phyloP scores from a whole-genome alignment of 805 yeast genomes.

The Kuraishia hungarica region DNA sequence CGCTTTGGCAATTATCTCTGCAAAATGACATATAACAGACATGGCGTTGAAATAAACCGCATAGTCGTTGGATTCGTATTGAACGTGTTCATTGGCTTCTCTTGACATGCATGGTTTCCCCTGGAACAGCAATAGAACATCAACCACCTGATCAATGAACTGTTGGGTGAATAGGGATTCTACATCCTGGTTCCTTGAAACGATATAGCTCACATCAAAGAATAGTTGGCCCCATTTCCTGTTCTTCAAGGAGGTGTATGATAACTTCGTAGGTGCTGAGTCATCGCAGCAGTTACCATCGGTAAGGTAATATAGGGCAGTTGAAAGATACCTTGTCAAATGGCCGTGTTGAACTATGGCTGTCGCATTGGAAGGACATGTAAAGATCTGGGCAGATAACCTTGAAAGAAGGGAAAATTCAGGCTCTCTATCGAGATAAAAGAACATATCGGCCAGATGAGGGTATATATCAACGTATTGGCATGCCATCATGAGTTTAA shows the following conservation, averaged over 20 bases:
- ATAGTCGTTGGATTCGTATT: constrained; percentile 84
- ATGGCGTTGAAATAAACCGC: constrained; percentile 60
- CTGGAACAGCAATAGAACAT: constrained; percentile 61
- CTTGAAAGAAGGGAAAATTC: constrained; percentile 68
- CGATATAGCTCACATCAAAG: constrained; percentile 68
- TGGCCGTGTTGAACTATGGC: constrained; percentile 58
- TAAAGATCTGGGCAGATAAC: constrained; percentile 78
- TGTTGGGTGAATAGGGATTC: constrained; percentile 34
- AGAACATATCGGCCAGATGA: constrained; percentile 57
- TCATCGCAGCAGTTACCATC: constrained; percentile 37
- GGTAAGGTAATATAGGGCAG: constrained; percentile 57
- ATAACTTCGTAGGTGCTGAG: constrained; percentile 24
- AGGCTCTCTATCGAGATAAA: constrained; percentile 78
- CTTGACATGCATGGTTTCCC: constrained; percentile 70
- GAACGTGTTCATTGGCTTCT: constrained; percentile 76
- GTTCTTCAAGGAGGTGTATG: constrained; percentile 45
- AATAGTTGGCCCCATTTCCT: constrained; percentile 73
- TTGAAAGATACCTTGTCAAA: constrained; percentile 49
- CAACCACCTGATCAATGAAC: constrained; percentile 53
- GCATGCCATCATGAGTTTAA: constrained; percentile 52
- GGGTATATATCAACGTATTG: constrained; percentile 85
- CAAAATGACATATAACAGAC: constrained; percentile 58
- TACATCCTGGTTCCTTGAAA: constrained; percentile 58
- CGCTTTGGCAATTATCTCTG: constrained; percentile 43
- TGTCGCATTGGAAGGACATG: constrained; percentile 77